These are phyloP conservation scores for Bauhinia variegata DNA, from an alignment of 306 rosid species.

Conservation along the genomic window DNA sequence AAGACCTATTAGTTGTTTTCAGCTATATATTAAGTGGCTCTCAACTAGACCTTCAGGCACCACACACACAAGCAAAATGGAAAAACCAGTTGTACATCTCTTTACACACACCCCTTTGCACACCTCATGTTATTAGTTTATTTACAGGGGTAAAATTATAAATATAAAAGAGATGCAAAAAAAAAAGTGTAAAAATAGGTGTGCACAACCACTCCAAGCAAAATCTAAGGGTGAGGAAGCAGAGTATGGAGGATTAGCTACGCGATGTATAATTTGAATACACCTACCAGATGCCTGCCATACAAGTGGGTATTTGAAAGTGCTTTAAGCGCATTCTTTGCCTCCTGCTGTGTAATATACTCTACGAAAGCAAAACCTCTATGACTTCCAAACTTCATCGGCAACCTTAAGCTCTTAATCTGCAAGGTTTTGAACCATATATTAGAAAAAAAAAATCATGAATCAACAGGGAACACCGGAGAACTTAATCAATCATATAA, in stretches of 20 bases:
- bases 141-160: too few relatives aligned
- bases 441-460: slow-evolving; percentile 12
- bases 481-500: not conserved
- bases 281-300: slow-evolving; percentile 91
- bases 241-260: not conserved
- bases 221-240: not conserved
- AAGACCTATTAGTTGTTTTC: slow-evolving; percentile 12
- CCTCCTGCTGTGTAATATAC: slow-evolving; percentile 87
- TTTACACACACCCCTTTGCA: too few relatives aligned
- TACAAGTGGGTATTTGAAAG: slow-evolving; percentile 80
- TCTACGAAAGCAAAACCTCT: slow-evolving; percentile 97
- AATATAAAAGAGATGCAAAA: too few relatives aligned
- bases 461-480: slow-evolving; percentile 6
- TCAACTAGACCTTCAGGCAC: not conserved
- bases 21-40: not conserved
- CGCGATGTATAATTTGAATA: slow-evolving; percentile 13
- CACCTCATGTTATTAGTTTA: too few relatives aligned
- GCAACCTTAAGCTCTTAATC: slow-evolving; percentile 89
- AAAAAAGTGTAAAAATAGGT: too few relatives aligned
- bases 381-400: slow-evolving; percentile 81
- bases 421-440: slow-evolving; percentile 38
- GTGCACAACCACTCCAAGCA: too few relatives aligned
- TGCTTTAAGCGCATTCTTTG: slow-evolving; percentile 73
- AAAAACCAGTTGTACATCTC: too few relatives aligned
- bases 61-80: not conserved